Evolutionary conservation across 2,329 filamentous ascomycete genomes (phyloP).

Genomic region (Colletotrichum viniferum): DNA sequence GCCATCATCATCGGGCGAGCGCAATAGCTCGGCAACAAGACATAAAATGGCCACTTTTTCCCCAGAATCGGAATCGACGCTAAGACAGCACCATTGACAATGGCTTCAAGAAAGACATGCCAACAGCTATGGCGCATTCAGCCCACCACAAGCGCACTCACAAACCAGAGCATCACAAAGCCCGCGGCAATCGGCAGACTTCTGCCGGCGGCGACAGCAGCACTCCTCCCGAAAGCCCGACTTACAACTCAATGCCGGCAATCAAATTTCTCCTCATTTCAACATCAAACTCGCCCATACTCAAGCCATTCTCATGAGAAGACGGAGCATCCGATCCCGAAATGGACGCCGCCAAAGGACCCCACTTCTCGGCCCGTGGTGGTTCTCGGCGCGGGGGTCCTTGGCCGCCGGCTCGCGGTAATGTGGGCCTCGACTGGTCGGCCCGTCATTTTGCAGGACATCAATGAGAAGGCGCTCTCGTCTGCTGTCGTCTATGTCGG

Average conservation of each 20-base stretch:
- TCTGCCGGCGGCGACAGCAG: background rate
- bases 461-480: conserved; percentile 24
- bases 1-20: conserved; percentile 15
- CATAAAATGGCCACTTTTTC: conserved; percentile 1
- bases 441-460: conserved; percentile 32
- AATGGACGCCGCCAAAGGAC: conserved; percentile 28
- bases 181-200: background rate
- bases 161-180: background rate
- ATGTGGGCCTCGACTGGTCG: conserved; percentile 32
- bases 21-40: background rate
- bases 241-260: conserved; percentile 1
- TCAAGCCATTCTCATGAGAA: conserved; percentile 1
- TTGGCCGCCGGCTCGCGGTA: conserved; percentile 42
- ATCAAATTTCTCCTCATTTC: conserved; percentile 7
- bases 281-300: background rate
- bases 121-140: conserved; percentile 15
- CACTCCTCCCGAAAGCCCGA: background rate
- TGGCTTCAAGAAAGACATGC: conserved; percentile 8
- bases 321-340: background rate
- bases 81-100: background rate
- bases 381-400: conserved; percentile 43
- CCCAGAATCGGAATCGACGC: no score
- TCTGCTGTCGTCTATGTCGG: conserved; percentile 35
- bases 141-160: background rate
- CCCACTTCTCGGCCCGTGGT: conserved; percentile 40